Percentiles rank a stretch among this genome's conserved stretches.
Evolutionary conservation across 2,329 filamentous ascomycete species (phyloP).

Genomic region (Phaeosphaeriaceae sp.): DNA sequence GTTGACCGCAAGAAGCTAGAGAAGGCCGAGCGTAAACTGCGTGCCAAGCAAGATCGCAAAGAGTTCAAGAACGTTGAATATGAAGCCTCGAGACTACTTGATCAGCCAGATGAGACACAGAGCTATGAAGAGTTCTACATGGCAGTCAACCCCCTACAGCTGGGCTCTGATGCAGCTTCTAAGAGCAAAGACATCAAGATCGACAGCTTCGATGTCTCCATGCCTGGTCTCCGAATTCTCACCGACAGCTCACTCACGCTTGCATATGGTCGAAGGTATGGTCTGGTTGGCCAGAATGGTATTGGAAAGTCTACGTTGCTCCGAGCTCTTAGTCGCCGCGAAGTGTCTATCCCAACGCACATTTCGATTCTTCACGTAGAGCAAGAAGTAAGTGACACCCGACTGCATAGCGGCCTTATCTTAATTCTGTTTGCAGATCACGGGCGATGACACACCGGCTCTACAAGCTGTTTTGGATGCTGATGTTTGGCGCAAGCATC

Average conservation of each 20-base stretch:
- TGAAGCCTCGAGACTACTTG: conserved; percentile 88
- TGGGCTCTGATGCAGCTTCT: conserved; percentile 70
- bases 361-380: conserved; percentile 99
- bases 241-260: conserved; percentile 90
- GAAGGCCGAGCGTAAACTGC: conserved; percentile 97
- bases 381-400: conserved; percentile 74
- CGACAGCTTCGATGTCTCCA: conserved; percentile 93
- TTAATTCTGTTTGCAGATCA: conserved; percentile 66
- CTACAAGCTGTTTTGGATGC: conserved; percentile 95
- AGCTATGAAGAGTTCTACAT: conserved; percentile 99
- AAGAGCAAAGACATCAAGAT: conserved; percentile 99
- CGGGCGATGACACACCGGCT: conserved; percentile 92
- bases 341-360: conserved; percentile 92
- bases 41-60: conserved; percentile 98
- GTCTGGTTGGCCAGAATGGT: conserved; percentile 98
- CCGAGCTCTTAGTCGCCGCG: conserved; percentile 87
- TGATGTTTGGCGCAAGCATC: conserved; percentile 97
- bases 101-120: conserved; percentile 81
- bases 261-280: conserved; percentile 91
- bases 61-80: conserved; percentile 98
- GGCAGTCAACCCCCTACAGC: conserved; percentile 94
- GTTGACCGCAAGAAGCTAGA: conserved; percentile 99
- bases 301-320: conserved; percentile 87
- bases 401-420: background rate
- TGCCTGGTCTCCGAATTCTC: conserved; percentile 86